Evolutionary conservation across 495 filamentous ascomycete genomes (phyloP), one percentile per base, ranked within the genome.

Genomic region (Chaetomidium leptoderma): DNA sequence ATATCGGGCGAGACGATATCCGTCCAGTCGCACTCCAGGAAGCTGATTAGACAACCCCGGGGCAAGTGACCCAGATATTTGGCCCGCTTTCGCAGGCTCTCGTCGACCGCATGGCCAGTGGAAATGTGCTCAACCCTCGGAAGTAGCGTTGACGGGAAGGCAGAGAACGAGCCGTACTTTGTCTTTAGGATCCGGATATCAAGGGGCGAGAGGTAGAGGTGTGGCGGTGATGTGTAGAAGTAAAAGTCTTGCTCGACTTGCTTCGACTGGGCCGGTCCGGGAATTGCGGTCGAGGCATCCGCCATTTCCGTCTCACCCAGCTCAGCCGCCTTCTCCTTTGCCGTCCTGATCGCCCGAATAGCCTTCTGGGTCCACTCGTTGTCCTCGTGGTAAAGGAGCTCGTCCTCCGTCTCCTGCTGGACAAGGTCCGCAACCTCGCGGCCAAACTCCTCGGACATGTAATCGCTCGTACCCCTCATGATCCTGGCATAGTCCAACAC

Each of bases 11-110:
- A 73, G 17, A 98, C 90, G 16, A 91, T 83, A 61, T 96, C 93
- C 1, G 90, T 90, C 93, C 93, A 98, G 68, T 98, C 91, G 63
- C 93, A 98, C 71, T 97, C 93, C 0, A 98, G 74, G 64, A 97
- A 97, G 61, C 81, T 89, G 39, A 97, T 90, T 59, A 96, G 89
- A 70, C 92, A 97, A 3, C 93, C 93, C 53, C 91, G 83, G 0
- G 93, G 93, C 14, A 98, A 81, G 69, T 98, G 93, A 7, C 86
- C 85, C 2, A 98, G 80, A 63, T 97, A 98, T 69, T 93, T 96
- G 32, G 89, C 83, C 50, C 90, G 82, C 70, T 88, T 90, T 37
- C 93, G 83, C 33, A 97, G 74, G 27, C 89, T 87, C 63, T 97
- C 91, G 63, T 97, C 95, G 27, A 98, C 83, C 19, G 90, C 86